Evolutionary conservation across 805 yeast genomes (phyloP), one percentile per base, ranked within the genome.

Genomic region (Candida piceae): DNA sequence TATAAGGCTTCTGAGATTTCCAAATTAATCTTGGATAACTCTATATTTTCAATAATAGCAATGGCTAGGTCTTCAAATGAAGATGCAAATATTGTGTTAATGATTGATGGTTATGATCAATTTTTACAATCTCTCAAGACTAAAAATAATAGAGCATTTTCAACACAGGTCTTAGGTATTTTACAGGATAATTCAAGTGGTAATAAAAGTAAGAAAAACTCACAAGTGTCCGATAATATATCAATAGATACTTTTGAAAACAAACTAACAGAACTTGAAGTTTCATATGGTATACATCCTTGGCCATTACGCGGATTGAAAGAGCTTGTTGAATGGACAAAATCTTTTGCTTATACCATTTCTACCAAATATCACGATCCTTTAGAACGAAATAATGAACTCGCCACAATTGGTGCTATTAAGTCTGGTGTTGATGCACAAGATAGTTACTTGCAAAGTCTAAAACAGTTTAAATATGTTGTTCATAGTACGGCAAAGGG

Each of bases 401-500:
- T 76, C 37, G 69, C 81, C 1, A 76, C 74, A 44, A 56, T 82
- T 7, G 79, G 80, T 4, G 61, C 56, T 2, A 68, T 79, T 9
- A 70, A 65, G 49, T 76, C 84, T 5, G 84, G 84, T 0, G 57
- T 63, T 10, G 72, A 69, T 46, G 47, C 62, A 4, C 57, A 58
- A 17, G 74, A 73, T 29, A 68, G 78, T 0, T 72, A 67, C 46
- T 44, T 66, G 4, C 71, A 72, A 44, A 67, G 78, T 37, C 44
- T 82, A 19, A 66, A 70, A 35, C 80, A 80, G 39, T 68, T 83
- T 44, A 76, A 74, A 37, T 62, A 68, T 44, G 68, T 82, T 69
- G 78, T 84, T 2, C 69, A 66, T 8, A 52, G 67, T 3, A 70
- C 70, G 36, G 72, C 79, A 0, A 68, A 69, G 31, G 61, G 67